Base-by-base conservation (phyloP, 192 early-diverging fungal genomes). In the Coemansia sp. region DNA sequence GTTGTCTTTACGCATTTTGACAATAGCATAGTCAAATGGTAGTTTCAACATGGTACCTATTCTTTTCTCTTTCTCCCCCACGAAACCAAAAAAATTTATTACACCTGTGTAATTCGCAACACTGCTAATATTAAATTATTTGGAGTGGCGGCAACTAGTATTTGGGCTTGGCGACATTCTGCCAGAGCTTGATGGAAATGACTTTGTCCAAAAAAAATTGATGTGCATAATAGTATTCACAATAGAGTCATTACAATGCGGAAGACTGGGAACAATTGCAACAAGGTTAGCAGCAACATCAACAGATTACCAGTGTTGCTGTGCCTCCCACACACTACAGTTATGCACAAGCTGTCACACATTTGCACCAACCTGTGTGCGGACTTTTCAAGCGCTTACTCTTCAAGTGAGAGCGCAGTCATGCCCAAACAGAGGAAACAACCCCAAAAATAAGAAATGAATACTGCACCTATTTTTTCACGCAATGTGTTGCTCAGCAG, bases 281-380 rank as follows among this genome's bases (percentile, higher is more conserved):
- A 74, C 68, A 82, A 82, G 74, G 67, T 82, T 77, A 18, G 75
- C 79, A 0, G 68, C 75, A 70, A 82, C 0, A 82, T 38, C 42
- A 82, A 59, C 0, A 70, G 74, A 16, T 82, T 82, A 52, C 79
- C 79, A 65, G 72, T 76, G 52, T 82, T 76, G 48, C 50, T 64
- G 26, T 73, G 37, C 45, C 65, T 65, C 2, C 23, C 57, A 8
- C 76, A 11, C 3, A 12, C 70, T 44, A 82, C 52, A 6, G 68
- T 59, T 38, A 76, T 71, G 41, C 79, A 74, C 56, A 82, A 40
- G 38, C 76, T 74, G 8, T 67, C 67, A 47, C 75, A 60, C 21
- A 54, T 26, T 3, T 5, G 2, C 3, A 54, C 52, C 19, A 23
- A 23, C 6, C 52, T 21, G 21, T 54, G 52, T 13, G 56, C 65